These are phyloP conservation scores for Apiosordaria backusii DNA, from an alignment of 495 filamentous ascomycete genomes.

Conservation along the genomic window DNA sequence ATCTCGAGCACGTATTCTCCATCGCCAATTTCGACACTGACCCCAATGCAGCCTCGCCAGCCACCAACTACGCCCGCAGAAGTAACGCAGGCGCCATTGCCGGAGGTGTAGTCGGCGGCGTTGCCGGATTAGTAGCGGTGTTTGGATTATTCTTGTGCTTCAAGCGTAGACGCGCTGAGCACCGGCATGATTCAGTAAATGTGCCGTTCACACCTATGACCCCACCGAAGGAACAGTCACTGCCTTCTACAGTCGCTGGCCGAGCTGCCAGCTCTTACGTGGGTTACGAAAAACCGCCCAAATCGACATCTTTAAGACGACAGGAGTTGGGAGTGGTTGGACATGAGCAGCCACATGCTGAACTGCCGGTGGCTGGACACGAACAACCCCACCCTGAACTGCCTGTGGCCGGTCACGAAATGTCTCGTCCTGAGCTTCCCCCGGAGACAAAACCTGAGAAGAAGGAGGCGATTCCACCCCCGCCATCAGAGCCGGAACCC, in stretches of 20 bases:
- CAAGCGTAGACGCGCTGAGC: slow-evolving; percentile 2
- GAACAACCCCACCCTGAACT: background rate
- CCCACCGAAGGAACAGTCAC: background rate
- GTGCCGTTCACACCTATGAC: too few species aligned
- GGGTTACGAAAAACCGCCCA: background rate
- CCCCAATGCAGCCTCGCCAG: background rate
- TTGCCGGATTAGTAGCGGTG: slow-evolving; percentile 6
- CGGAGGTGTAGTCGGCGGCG: slow-evolving; percentile 23
- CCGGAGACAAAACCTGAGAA: background rate
- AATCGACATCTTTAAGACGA: background rate
- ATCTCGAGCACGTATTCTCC: slow-evolving; percentile 14
- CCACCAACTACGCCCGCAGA: background rate
- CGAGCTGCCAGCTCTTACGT: background rate
- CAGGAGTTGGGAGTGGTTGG: background rate
- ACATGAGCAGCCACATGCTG: background rate
- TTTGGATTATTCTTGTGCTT: background rate
- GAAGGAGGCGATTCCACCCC: background rate
- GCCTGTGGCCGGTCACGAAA: background rate
- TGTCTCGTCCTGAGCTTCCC: background rate
- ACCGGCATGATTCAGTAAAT: too few species aligned
- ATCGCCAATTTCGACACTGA: slow-evolving; percentile 4
- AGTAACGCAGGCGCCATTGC: slow-evolving; percentile 13
- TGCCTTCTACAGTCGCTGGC: background rate
- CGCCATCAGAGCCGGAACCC: background rate
- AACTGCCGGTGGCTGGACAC: background rate